These are phyloP conservation scores for Coprinellus aureogranulatus DNA, from an alignment of 768 basidiomycete genomes.

Conservation along the genomic window DNA sequence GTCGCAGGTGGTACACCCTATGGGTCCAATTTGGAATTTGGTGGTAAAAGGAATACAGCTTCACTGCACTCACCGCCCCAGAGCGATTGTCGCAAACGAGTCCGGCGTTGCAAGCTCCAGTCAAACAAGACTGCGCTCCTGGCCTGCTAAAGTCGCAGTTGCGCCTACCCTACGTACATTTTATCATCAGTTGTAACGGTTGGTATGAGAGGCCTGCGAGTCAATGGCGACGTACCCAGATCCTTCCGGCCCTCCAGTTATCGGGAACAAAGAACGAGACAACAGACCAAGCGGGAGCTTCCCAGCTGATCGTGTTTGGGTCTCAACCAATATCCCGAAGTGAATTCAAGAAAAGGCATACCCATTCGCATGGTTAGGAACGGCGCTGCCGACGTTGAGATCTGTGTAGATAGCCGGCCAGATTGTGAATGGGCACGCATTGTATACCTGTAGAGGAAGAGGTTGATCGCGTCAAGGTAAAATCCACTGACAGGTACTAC, in stretches of 20 bases:
- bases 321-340: background rate
- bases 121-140: conserved; percentile 51
- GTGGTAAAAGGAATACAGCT: background rate
- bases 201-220: background rate
- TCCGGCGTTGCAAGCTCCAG: conserved; percentile 66
- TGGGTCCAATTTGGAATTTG: background rate
- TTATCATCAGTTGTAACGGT: background rate
- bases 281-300: conserved; percentile 32
- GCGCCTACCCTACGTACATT: conserved; percentile 45
- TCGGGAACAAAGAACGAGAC: conserved; percentile 54
- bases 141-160: conserved; percentile 55
- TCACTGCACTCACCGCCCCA: conserved; percentile 37
- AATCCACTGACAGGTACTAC: too few relatives aligned
- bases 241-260: conserved; percentile 63
- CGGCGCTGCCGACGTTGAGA: conserved; percentile 44
- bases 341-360: conserved; percentile 16
- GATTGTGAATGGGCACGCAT: conserved; percentile 63
- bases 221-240: conserved; percentile 32
- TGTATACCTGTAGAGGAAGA: conserved; percentile 39
- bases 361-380: conserved; percentile 44
- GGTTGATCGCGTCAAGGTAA: too few relatives aligned
- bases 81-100: conserved; percentile 45
- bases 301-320: conserved; percentile 34
- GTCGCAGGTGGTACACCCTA: conserved; percentile 63
- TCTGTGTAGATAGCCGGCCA: conserved; percentile 60